Percentiles rank a stretch among this genome's conserved stretches.
These are phyloP conservation scores for Waltiozyma sp. DNA, from an alignment of 1,139 yeast genomes.

Conservation along the genomic window DNA sequence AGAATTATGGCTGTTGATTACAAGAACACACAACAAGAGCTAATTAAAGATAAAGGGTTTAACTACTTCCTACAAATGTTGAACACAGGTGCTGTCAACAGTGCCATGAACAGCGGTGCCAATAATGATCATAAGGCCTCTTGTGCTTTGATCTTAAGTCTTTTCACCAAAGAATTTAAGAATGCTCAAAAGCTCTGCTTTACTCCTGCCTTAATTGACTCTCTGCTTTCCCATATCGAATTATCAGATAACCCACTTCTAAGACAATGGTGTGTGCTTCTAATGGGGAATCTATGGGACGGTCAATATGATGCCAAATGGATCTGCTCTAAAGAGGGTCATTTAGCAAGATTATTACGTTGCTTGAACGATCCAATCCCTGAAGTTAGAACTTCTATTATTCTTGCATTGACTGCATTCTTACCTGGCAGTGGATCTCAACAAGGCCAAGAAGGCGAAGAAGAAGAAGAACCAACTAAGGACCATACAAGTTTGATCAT, in stretches of 20 bases:
- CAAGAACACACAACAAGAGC: slow-evolving; percentile 81
- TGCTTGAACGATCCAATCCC: slow-evolving; percentile 84
- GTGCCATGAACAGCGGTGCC: slow-evolving; percentile 23
- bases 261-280: slow-evolving; percentile 83
- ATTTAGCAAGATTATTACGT: slow-evolving; percentile 42
- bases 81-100: slow-evolving; percentile 31
- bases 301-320: slow-evolving; percentile 68
- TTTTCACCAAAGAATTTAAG: slow-evolving; percentile 71
- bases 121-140: slow-evolving; percentile 86
- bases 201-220: slow-evolving; percentile 59
- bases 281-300: slow-evolving; percentile 70
- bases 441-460: slow-evolving; percentile 2
- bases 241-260: slow-evolving; percentile 74
- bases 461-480: slow-evolving; percentile 29
- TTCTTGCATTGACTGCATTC: slow-evolving; percentile 65
- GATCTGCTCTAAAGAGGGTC: slow-evolving; percentile 58
- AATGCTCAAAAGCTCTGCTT: slow-evolving; percentile 76
- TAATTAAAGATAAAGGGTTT: slow-evolving; percentile 85
- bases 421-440: slow-evolving; percentile 30
- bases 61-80: slow-evolving; percentile 77
- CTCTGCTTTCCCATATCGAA: slow-evolving; percentile 55
- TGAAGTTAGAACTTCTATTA: slow-evolving; percentile 81
- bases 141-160: slow-evolving; percentile 82
- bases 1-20: slow-evolving; percentile 94
- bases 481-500: slow-evolving; percentile 34